phyloP scores from a whole-genome alignment of 2,329 filamentous ascomycete species.

The Alternaria brassicicola region DNA sequence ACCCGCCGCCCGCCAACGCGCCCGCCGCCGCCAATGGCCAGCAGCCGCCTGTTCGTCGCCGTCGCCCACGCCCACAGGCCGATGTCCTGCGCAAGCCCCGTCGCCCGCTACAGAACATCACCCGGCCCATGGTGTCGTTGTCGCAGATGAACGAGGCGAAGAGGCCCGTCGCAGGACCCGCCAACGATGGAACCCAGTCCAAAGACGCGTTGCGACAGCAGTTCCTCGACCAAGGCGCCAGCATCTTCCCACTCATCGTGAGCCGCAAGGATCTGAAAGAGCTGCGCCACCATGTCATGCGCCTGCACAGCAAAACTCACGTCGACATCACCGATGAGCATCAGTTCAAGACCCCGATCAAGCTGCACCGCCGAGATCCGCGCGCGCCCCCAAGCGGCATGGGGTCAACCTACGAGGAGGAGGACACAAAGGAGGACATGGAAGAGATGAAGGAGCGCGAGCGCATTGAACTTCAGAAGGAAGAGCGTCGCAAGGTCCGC shows the following conservation, averaged over 20 bases:
- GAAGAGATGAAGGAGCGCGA: slow-evolving; percentile 70
- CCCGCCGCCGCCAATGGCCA: slow-evolving; percentile 43
- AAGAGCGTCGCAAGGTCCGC: slow-evolving; percentile 82
- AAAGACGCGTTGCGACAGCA: slow-evolving; percentile 36
- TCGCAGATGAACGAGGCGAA: slow-evolving; percentile 41
- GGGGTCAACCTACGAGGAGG: slow-evolving; percentile 51
- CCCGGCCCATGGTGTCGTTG: slow-evolving; percentile 40
- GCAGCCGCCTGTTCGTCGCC: slow-evolving; percentile 37
- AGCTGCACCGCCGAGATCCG: slow-evolving; percentile 87
- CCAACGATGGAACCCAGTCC: slow-evolving; percentile 18
- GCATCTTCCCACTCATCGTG: slow-evolving; percentile 69
- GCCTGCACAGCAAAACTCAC: slow-evolving; percentile 68
- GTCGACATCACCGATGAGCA: slow-evolving; percentile 75
- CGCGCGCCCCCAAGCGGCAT: slow-evolving; percentile 62
- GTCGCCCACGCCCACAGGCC: slow-evolving; percentile 42
- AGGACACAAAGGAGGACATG: slow-evolving; percentile 67
- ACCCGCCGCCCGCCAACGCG: slow-evolving; percentile 22
- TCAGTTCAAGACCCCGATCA: slow-evolving; percentile 86
- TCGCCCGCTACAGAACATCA: slow-evolving; percentile 44
- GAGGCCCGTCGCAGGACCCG: slow-evolving; percentile 16
- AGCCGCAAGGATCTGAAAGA: slow-evolving; percentile 82
- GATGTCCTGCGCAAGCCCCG: slow-evolving; percentile 47
- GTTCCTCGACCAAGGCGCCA: slow-evolving; percentile 34
- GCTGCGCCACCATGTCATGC: slow-evolving; percentile 85
- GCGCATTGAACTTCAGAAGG: slow-evolving; percentile 64